phyloP scores from a whole-genome alignment of 2,329 filamentous ascomycete species.

The Ilyonectria sp. region DNA sequence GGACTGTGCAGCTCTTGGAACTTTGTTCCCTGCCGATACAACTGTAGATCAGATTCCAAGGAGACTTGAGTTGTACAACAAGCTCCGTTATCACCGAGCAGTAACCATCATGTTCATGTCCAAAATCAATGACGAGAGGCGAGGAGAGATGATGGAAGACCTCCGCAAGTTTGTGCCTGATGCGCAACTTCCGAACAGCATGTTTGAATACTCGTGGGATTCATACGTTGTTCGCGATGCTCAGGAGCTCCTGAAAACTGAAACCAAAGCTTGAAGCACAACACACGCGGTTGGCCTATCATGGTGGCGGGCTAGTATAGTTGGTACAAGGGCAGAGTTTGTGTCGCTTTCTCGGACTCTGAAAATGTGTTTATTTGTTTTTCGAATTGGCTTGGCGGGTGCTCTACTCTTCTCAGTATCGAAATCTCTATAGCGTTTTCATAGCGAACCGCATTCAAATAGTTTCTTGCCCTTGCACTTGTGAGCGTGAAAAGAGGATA shows the following conservation, averaged over 20 bases:
- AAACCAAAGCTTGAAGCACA: neutral
- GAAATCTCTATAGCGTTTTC: too few relatives aligned
- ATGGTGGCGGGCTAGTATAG: too few relatives aligned
- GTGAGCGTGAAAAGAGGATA: too few relatives aligned
- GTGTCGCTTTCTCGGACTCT: too few relatives aligned
- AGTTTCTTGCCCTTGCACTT: too few relatives aligned
- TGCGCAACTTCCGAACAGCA: neutral
- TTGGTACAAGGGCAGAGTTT: too few relatives aligned
- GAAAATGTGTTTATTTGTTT: too few relatives aligned
- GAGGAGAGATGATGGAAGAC: constrained; percentile 17
- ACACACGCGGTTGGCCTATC: too few relatives aligned
- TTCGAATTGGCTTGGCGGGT: too few relatives aligned
- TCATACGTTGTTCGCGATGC: constrained; percentile 1
- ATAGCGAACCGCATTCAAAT: too few relatives aligned
- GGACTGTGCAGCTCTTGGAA: constrained; percentile 26
- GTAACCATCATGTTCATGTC: constrained; percentile 20
- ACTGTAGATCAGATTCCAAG: constrained; percentile 5
- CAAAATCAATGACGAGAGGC: constrained; percentile 5
- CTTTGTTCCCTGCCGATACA: constrained; percentile 13
- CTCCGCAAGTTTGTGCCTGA: constrained; percentile 5
- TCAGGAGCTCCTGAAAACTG: neutral
- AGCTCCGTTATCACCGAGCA: constrained; percentile 11
- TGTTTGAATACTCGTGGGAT: constrained; percentile 17
- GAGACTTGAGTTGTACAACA: constrained; percentile 21
- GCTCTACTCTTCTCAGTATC: too few relatives aligned